These are phyloP conservation scores for Monilinia laxa DNA, from an alignment of 2,329 filamentous ascomycete species.

Conservation along the genomic window DNA sequence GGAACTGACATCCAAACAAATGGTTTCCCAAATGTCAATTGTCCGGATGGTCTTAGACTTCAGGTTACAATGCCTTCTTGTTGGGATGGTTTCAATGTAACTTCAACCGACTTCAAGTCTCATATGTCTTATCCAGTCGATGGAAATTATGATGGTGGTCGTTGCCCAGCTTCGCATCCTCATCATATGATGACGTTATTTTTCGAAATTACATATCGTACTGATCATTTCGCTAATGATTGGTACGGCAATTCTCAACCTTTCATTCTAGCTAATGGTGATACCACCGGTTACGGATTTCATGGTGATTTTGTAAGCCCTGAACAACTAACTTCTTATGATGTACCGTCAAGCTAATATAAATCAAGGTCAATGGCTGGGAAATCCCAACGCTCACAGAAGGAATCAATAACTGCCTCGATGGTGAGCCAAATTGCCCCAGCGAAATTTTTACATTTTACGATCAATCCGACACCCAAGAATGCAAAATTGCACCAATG, in stretches of 20 bases:
- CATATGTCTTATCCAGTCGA: conserved; percentile 54
- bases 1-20: conserved; percentile 47
- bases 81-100: conserved; percentile 60
- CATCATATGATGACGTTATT: conserved; percentile 58
- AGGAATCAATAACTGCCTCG: conserved; percentile 20
- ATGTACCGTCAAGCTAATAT: background rate
- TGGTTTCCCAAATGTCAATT: conserved; percentile 55
- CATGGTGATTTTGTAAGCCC: conserved; percentile 23
- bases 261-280: conserved; percentile 22
- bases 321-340: background rate
- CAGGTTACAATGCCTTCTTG: conserved; percentile 59
- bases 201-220: conserved; percentile 58
- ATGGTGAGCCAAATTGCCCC: conserved; percentile 9
- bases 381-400: conserved; percentile 20
- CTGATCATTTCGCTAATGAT: conserved; percentile 58
- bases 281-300: conserved; percentile 24
- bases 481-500: conserved; percentile 20
- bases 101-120: conserved; percentile 54
- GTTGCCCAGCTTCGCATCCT: conserved; percentile 52
- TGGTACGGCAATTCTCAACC: conserved; percentile 55
- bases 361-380: conserved; percentile 20
- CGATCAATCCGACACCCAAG: conserved; percentile 20
- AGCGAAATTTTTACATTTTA: conserved; percentile 20
- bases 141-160: conserved; percentile 43
- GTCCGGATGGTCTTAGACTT: conserved; percentile 51